A percentile compares a stretch with the other conserved stretches of the same genome.
Conservation (phyloP, 768 basidiomycete genomes). For the Boletus pseudo-olivaceus region DNA sequence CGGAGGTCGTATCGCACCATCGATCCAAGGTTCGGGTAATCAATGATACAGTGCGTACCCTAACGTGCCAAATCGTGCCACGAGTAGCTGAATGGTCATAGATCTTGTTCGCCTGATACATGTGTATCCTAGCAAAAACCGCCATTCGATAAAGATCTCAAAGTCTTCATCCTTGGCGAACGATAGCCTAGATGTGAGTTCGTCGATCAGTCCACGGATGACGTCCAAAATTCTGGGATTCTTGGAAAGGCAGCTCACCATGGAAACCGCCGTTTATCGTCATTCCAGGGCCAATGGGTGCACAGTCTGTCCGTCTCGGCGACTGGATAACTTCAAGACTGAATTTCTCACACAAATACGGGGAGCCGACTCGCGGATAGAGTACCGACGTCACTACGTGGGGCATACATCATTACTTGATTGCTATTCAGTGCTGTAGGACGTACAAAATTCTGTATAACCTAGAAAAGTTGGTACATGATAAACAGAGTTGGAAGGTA, state of each 20-base stretch:
- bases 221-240: background rate
- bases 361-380: background rate
- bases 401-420: background rate
- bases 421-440: background rate
- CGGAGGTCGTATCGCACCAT: background rate
- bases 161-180: background rate
- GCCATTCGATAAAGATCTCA: constrained; percentile 6
- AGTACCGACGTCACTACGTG: background rate
- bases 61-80: background rate
- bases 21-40: background rate
- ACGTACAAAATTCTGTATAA: background rate
- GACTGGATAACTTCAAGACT: background rate
- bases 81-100: background rate
- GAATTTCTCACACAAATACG: background rate
- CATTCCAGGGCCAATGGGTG: constrained; percentile 1
- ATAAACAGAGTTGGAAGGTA: background rate
- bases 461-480: background rate
- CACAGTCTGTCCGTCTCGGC: background rate
- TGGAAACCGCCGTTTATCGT: background rate
- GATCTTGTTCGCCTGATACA: constrained; percentile 9
- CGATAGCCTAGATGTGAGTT: constrained; percentile 1
- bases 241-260: background rate
- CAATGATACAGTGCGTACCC: background rate
- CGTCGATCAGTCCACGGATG: background rate
- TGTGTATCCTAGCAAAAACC: constrained; percentile 9